Evolutionary conservation across 257 asterid species (phyloP), one percentile per base, ranked within the genome.

Genomic region (Marsdenia floribunda): DNA sequence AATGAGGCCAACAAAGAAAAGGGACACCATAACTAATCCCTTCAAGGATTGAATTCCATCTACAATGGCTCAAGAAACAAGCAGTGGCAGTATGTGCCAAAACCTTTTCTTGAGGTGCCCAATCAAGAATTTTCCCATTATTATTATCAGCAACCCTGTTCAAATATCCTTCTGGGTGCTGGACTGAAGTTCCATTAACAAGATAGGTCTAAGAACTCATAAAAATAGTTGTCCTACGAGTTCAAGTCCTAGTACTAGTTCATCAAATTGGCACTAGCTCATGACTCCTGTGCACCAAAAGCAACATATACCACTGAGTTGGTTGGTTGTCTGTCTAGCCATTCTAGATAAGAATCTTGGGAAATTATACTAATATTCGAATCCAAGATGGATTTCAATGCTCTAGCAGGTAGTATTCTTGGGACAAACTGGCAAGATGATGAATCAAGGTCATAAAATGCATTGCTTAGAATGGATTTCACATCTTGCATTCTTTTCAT

Each of bases 1-100:
- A 80, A 72, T 72, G 70, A 55, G 91, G 88, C 89, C 89, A 87
- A n/a, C 88, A 87, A 7, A 82, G 68, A 66, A 78, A 85, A 0
- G 86, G 85, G 63, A 85, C 72, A 3, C 89, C 89, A 10, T 3
- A 19, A 24, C 79, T 72, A 35, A 75, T 15, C 1, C 88, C 84
- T 59, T 87, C 86, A 1, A 84, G 1, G 52, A 81, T 77, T 55
- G 89, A 86, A 22, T 82, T 84, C 88, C 88, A 86, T 3, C 90
- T 86, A 54, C 90, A 83, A 24, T 87, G 89, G 11, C 82, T 75
- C 21, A 87, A 0, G 59, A 85, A 87, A 70, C 88, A 78, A 42
- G 81, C 83, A 0, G 74, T 52, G 0, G 87, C 75, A 42, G 79
- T 75, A 65, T 85, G 89, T 15, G 76, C 71, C 24, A 87, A 81